phyloP scores from a whole-genome alignment of 2,329 filamentous ascomycete genomes.

The Sarocladium kiliense region DNA sequence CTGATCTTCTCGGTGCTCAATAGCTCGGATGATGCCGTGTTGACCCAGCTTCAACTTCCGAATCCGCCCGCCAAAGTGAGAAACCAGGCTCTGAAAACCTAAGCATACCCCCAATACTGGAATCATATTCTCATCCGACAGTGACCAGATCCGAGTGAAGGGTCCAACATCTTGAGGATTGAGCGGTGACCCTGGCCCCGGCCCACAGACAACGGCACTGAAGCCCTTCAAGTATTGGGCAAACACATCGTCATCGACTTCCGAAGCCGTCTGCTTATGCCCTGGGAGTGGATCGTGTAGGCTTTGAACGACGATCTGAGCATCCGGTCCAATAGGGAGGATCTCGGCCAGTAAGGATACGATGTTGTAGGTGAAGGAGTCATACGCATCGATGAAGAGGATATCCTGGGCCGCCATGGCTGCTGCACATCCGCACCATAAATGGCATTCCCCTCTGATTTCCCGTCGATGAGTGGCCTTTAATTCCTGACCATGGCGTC shows the following conservation, averaged over 20 bases:
- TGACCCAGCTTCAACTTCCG: conserved; percentile 64
- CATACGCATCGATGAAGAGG: conserved; percentile 91
- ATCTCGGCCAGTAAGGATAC: conserved; percentile 71
- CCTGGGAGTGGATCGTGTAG: conserved; percentile 12
- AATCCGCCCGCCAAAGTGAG: conserved; percentile 62
- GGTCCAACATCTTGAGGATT: conserved; percentile 73
- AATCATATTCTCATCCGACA: conserved; percentile 53
- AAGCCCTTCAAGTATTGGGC: conserved; percentile 49
- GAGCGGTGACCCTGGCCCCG: conserved; percentile 79
- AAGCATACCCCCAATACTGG: conserved; percentile 87
- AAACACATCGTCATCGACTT: conserved; percentile 38
- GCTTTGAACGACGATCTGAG: conserved; percentile 41
- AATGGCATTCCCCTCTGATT: background rate
- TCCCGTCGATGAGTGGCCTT: background rate
- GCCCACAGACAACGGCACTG: conserved; percentile 83
- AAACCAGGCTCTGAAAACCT: conserved; percentile 78
- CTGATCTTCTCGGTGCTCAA: conserved; percentile 47
- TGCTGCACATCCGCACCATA: background rate
- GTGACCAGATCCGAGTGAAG: conserved; percentile 70
- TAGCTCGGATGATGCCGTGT: conserved; percentile 72
- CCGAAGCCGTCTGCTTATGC: conserved; percentile 40
- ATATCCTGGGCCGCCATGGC: conserved; percentile 40
- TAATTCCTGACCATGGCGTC: background rate
- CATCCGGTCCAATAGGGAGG: conserved; percentile 51
- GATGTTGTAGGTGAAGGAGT: conserved; percentile 96